phyloP scores from a whole-genome alignment of 148 eudicot genomes.

The Vaccinium myrtillus region DNA sequence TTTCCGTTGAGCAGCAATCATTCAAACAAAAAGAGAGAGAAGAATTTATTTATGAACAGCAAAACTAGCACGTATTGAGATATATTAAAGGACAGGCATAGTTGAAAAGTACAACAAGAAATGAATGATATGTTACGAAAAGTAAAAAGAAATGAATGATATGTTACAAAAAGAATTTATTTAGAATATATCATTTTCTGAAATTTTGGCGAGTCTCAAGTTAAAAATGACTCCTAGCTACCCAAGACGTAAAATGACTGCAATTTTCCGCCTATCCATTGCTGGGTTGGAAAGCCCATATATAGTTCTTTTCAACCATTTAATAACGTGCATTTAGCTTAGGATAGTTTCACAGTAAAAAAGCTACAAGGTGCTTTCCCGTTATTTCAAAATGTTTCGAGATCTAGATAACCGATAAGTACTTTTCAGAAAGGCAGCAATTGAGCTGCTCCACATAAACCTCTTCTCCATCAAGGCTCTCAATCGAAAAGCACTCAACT shows the following conservation, averaged over 20 bases:
- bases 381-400: neutral
- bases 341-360: neutral
- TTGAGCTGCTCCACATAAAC: neutral
- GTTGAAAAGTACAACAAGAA: neutral
- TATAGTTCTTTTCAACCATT: neutral
- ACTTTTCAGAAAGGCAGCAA: neutral
- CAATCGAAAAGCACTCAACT: neutral
- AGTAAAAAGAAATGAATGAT: neutral
- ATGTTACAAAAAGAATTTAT: no score
- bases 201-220: neutral
- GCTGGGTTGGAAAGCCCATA: neutral
- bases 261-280: neutral
- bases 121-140: neutral
- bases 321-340: neutral
- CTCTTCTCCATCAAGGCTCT: neutral
- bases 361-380: neutral
- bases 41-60: neutral
- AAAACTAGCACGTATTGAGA: neutral
- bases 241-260: neutral
- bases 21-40: neutral
- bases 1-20: constrained; percentile 13
- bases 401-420: neutral
- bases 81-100: neutral
- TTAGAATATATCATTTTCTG: neutral
- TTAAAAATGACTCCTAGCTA: neutral